Conservation (phyloP, 2,329 filamentous ascomycete genomes). For the Aspergillus clavatus region DNA sequence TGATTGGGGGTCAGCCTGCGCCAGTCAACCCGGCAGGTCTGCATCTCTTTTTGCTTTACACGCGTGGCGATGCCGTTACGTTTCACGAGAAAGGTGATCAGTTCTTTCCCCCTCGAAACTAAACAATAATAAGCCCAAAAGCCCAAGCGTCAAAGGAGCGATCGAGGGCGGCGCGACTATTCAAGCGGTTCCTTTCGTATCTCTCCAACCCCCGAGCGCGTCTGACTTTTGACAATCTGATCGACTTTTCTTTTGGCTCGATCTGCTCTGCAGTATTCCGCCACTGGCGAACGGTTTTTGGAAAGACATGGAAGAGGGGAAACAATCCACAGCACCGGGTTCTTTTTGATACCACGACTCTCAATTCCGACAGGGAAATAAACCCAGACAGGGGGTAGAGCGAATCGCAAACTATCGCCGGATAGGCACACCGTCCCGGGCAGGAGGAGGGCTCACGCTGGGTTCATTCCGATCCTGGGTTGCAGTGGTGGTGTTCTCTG, state of each 20-base stretch:
- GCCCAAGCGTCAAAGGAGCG: background rate
- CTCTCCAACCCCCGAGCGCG: background rate
- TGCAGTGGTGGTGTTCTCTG: conserved; percentile 17
- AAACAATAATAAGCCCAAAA: too few species aligned
- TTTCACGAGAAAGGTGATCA: background rate
- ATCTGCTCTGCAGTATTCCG: conserved; percentile 2
- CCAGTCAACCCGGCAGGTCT: background rate
- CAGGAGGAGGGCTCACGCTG: conserved; percentile 43
- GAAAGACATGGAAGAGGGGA: conserved; percentile 11
- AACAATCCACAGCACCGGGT: conserved; percentile 32
- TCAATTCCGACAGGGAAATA: conserved; percentile 7
- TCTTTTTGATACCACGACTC: conserved; percentile 27
- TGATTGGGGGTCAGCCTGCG: background rate
- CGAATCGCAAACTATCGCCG: conserved; percentile 47
- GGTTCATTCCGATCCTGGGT: conserved; percentile 39
- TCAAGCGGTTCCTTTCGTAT: background rate
- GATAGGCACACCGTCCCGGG: conserved; percentile 58
- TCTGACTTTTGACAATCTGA: background rate
- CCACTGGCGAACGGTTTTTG: conserved; percentile 1
- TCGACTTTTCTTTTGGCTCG: background rate
- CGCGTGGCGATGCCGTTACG: background rate
- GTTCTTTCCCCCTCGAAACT: background rate
- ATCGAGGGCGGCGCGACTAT: background rate
- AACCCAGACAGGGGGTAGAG: background rate
- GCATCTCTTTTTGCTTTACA: background rate